Base-by-base conservation (phyloP, 2,329 filamentous ascomycete genomes). In the Coniochaeta pulveracea region DNA sequence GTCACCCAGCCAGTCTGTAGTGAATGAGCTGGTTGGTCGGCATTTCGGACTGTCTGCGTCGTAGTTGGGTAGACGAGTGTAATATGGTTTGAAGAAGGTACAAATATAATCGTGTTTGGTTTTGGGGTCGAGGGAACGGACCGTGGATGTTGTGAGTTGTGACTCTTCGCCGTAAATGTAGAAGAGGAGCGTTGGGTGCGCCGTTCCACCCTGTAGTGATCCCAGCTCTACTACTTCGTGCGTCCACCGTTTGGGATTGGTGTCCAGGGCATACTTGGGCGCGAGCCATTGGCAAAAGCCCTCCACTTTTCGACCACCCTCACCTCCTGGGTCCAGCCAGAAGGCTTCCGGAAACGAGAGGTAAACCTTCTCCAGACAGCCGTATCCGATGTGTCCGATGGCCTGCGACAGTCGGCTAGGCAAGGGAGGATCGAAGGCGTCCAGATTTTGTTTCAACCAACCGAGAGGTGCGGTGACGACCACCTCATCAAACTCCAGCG, bases 111-210 rank as follows among this genome's bases (percentile, higher is more conserved):
- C 49, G 12, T 72, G 59, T 37, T 69, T 58, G 4, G 63, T 47
- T 15, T 64, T 56, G 3, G 62, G 50, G 3, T 52, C 31, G 3
- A 71, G 45, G 10, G 56, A 51, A 4, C 56, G 55, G 6, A 71
- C 46, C 12, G 56, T 51, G 10, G 55, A 52, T 0, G 69, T 74
- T 28, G 81, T 52, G 44, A 69, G 61, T 7, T 55, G 53, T 1
- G 72, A 76, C 49, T 76, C 72, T 14, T 66, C 68, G 23, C 80
- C 80, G 47, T 76, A 80, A 22, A 67, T 77, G 60, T 86, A 94
- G 66, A 93, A 94, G 17, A 94, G 70, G 4, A 94, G 66, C 0
- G 85, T 93, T 6, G 86, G 81, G 38, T 93, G 85, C 0, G 78
- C 68, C 33, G 61, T 64, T 2, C 58, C 47, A 0, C 49, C 44